phyloP scores from a whole-genome alignment of 176 grass and related monocot genomes.

The Avena atlantica region DNA sequence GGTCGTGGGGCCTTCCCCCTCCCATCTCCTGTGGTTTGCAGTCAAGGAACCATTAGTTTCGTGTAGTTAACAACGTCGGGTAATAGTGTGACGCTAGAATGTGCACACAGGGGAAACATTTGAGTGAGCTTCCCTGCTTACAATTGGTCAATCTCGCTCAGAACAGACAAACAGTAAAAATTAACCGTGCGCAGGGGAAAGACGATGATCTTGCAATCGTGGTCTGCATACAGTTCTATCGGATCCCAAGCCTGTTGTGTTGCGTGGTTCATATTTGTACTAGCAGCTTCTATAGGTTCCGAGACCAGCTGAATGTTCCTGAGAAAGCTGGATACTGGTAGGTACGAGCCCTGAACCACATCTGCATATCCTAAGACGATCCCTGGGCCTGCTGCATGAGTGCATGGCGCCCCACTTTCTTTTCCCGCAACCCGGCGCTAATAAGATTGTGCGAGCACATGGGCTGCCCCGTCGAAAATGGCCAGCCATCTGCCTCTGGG shows the following conservation, averaged over 20 bases:
- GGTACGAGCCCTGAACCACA: not conserved
- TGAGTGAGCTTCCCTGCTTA: too few species aligned
- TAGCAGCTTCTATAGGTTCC: constrained; percentile 20
- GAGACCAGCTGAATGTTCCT: not conserved
- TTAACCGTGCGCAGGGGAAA: too few species aligned
- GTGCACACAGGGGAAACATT: too few species aligned
- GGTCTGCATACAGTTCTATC: too few species aligned
- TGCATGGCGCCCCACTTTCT: not conserved
- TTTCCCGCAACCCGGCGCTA: constrained; percentile 30
- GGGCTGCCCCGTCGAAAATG: constrained; percentile 45
- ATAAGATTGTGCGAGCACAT: constrained; percentile 50
- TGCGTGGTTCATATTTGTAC: not conserved
- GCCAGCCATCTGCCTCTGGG: constrained; percentile 24
- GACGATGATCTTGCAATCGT: too few species aligned
- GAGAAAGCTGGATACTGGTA: constrained; percentile 8
- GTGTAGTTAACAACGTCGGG: too few species aligned
- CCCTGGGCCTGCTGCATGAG: not conserved
- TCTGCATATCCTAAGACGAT: constrained; percentile 18
- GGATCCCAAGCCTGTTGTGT: not conserved
- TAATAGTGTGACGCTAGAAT: too few species aligned
- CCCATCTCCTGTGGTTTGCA: not conserved
- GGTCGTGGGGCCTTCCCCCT: constrained; percentile 29
- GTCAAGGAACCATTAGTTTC: too few species aligned
- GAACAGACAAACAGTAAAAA: too few species aligned
- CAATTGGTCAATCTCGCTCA: too few species aligned